These are phyloP conservation scores for Trametes villosa DNA, from an alignment of 768 basidiomycete species.

Conservation along the genomic window DNA sequence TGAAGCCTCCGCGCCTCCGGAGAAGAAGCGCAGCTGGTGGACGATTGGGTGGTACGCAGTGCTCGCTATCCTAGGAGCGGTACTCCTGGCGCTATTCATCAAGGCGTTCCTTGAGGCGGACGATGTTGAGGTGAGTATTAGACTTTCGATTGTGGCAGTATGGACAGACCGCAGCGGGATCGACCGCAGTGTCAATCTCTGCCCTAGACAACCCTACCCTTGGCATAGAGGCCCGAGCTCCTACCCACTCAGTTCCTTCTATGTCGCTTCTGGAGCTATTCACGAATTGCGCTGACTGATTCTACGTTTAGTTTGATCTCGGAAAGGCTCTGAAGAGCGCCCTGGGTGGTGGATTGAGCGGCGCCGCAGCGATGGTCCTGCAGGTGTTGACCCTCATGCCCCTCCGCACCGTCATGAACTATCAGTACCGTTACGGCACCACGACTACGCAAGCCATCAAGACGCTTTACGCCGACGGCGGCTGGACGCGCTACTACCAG, in stretches of 20 bases:
- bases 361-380: constrained; percentile 94
- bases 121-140: constrained; percentile 59
- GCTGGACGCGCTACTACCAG: constrained; percentile 84
- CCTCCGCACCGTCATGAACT: constrained; percentile 97
- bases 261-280: no score
- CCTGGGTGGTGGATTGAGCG: constrained; percentile 88
- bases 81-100: constrained; percentile 56
- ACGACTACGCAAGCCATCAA: constrained; percentile 63
- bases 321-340: constrained; percentile 77
- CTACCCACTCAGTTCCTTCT: no score
- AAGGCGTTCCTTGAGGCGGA: constrained; percentile 73
- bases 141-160: no score
- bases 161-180: no score
- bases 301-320: constrained; percentile 70
- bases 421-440: constrained; percentile 90
- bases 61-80: constrained; percentile 40
- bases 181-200: no score
- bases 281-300: not conserved
- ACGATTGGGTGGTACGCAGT: constrained; percentile 37
- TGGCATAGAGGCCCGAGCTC: no score
- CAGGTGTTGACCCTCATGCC: constrained; percentile 95
- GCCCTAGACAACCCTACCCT: no score
- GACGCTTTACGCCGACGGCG: constrained; percentile 79
- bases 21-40: constrained; percentile 35
- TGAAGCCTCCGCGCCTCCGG: constrained; percentile 15